Evolutionary conservation across 495 filamentous ascomycete genomes (phyloP), one percentile per base, ranked within the genome.

Genomic region (Penicillium fimorum): DNA sequence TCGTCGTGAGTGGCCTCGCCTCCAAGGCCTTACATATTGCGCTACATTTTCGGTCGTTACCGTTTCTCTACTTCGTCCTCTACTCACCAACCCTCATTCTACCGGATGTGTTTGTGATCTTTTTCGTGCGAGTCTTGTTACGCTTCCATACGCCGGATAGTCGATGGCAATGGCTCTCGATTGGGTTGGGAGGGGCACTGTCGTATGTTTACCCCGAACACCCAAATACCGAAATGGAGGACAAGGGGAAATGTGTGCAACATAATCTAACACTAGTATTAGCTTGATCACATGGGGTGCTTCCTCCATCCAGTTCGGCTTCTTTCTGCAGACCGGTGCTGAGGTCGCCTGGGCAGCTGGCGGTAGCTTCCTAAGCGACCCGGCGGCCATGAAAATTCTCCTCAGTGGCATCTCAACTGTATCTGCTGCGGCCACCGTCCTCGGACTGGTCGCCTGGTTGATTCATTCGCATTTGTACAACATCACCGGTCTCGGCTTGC

Each of bases 371-470:
- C 49, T 76, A 15, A 69, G 62, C 25, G 74, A 76, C 42, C 71
- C 72, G 8, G 71, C 72, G 6, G 74, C 73, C 29, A 74, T 75
- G 67, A 75, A 75, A 46, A 69, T 76, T 50, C 56, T 76, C n/a
- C 60, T 76, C 49, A 75, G 66, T 32, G 74, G 74, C 8, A 67
- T 75, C 32, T 65, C 63, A 9, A 75, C 68, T 22, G 67, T 76
- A 6, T 64, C 64, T 12, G 64, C 71, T 3, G 72, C 73, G 1
- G 58, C 59, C 10, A 71, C 64, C 0, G 57, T 70, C 13, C 47
- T 84, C 12, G 52, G 57, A n/a, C 47, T 69, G 2, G 45, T 69
- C 6, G 59, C 73, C 1, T 74, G 66, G 65, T 35, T 73, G 30
- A 37, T 65, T 27, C 64, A 65, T 49, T 59, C 70, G 4, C 43